Conservation (phyloP, 78 protist genomes). For the Protostelium mycophagum region DNA sequence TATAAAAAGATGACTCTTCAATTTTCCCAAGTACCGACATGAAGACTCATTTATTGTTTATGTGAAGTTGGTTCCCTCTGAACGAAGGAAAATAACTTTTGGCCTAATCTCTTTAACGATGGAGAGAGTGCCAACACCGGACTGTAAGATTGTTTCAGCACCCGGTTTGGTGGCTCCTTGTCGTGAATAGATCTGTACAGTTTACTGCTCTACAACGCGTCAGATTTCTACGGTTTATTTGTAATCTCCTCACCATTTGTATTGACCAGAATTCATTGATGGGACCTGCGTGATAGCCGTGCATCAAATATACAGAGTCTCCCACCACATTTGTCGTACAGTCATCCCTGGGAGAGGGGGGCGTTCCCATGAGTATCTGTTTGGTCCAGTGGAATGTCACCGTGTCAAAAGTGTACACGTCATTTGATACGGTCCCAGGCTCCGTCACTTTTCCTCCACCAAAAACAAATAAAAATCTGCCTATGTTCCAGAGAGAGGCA, state of each 20-base stretch:
- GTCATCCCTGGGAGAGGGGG: conserved; percentile 49
- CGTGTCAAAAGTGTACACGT: conserved; percentile 36
- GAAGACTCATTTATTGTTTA: no score
- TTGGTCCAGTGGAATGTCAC: conserved; percentile 29
- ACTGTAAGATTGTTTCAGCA: not conserved
- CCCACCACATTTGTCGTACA: conserved; percentile 37
- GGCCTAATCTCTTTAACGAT: not conserved
- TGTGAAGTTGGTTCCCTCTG: no score
- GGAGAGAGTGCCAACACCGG: not conserved
- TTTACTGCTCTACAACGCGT: not conserved
- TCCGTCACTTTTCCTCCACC: conserved; percentile 49
- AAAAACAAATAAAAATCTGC: conserved; percentile 45
- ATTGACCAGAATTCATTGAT: conserved; percentile 33
- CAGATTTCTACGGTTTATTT: not conserved
- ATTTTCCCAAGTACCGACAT: no score
- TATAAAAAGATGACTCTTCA: no score
- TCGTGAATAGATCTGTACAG: not conserved
- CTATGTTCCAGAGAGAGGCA: conserved; percentile 39
- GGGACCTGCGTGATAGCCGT: conserved; percentile 52
- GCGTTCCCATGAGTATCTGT: conserved; percentile 17
- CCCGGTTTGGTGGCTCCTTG: not conserved
- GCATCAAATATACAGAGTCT: conserved; percentile 39
- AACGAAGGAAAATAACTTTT: not conserved
- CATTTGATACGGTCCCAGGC: conserved; percentile 44
- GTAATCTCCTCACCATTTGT: not conserved